Evolutionary conservation across 352 stramenopile species (phyloP).

Genomic region (Achlya hypogyna): DNA sequence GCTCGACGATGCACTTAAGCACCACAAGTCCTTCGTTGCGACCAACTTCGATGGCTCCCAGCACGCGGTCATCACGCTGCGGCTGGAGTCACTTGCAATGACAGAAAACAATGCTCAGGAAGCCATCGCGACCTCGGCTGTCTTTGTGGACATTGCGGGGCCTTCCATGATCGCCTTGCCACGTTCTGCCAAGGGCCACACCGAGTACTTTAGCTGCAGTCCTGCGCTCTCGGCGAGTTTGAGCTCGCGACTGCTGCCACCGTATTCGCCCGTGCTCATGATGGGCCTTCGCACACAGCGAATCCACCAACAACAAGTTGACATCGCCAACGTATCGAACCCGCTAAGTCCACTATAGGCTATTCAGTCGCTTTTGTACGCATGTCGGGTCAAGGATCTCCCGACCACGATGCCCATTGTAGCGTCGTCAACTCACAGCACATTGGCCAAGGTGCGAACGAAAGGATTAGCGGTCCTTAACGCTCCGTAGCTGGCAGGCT

Average conservation of each 20-base stretch:
- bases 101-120: background rate
- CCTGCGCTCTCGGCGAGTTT: background rate
- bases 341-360: conserved; percentile 29
- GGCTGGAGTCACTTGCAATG: background rate
- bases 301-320: conserved; percentile 55
- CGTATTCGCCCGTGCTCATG: conserved; percentile 33
- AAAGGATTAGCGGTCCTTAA: background rate
- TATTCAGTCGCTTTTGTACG: conserved; percentile 70
- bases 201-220: conserved; percentile 12
- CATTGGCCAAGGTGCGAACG: background rate
- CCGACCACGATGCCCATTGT: conserved; percentile 3
- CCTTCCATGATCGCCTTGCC: conserved; percentile 9
- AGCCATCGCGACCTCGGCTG: background rate
- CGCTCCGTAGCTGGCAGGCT: background rate
- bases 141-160: conserved; percentile 1
- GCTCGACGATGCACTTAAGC: background rate
- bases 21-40: background rate
- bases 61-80: background rate
- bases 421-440: background rate
- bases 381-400: conserved; percentile 72
- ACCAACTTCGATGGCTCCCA: background rate
- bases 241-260: background rate
- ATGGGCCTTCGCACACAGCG: conserved; percentile 49
- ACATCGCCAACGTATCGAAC: background rate
- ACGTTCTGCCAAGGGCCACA: background rate